Evolutionary conservation across 345 rosid species (phyloP).

Genomic region (Boechera stricta): DNA sequence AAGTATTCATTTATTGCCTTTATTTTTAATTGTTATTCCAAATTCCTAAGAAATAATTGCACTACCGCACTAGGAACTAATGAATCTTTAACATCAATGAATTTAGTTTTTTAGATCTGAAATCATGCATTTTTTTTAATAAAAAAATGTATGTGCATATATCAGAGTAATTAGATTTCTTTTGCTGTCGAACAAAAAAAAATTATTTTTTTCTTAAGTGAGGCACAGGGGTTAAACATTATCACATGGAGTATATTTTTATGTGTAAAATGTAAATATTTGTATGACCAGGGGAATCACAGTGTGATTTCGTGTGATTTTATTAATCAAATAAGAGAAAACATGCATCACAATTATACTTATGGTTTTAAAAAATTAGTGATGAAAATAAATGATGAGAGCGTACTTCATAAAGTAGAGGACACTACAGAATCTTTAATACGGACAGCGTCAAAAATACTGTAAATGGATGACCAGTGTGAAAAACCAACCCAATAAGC

Average conservation of each 20-base stretch:
- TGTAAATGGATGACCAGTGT: conserved; percentile 8
- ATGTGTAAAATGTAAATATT: neutral
- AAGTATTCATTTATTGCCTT: neutral
- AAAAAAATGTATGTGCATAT: too few species aligned
- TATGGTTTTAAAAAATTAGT: neutral
- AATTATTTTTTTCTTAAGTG: too few species aligned
- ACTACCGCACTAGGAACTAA: neutral
- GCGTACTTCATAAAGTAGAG: neutral
- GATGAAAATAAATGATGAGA: neutral
- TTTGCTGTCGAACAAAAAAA: too few species aligned
- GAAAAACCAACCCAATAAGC: neutral
- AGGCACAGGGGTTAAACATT: too few species aligned
- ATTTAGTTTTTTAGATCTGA: too few species aligned
- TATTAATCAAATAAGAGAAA: too few species aligned
- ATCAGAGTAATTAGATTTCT: too few species aligned
- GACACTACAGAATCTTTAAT: neutral
- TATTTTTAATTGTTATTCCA: neutral
- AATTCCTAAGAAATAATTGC: neutral
- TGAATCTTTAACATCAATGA: too few species aligned
- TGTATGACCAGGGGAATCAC: neutral
- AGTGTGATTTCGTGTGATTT: neutral
- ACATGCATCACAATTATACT: too few species aligned
- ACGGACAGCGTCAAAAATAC: conserved; percentile 20
- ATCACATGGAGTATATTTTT: neutral
- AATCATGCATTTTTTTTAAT: too few species aligned